Base-by-base conservation (phyloP, 2,329 filamentous ascomycete genomes). In the Colletotrichum chrysophilum region DNA sequence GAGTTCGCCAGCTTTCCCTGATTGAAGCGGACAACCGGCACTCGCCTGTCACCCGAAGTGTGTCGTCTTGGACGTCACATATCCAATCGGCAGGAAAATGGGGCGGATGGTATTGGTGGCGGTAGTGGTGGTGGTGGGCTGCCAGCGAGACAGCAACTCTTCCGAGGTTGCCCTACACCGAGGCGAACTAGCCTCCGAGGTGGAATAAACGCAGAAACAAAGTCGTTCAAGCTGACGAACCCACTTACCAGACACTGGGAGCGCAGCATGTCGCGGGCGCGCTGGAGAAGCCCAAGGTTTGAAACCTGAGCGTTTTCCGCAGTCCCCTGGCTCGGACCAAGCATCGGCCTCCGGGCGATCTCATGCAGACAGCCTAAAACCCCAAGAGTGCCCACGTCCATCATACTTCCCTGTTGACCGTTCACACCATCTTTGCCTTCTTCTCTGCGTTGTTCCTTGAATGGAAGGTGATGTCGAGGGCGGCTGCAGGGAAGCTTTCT, bases 271-370 rank as follows among this genome's bases (percentile, higher is more conserved):
- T 43, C 30, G 34, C 18, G 28, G 43, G 55, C 48, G 55, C 62
- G 64, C 56, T 34, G 56, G 36, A 38, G 28, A 34, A 58, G 38
- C 7, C 32, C 16, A 64, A 64, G 34, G 70, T 65, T 69, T 73
- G 64, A 73, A 73, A 75, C 70, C 34, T 58, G 43, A 48, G 62
- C 61, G 32, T 30, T 66, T 66, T 21, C 60, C 58, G 55, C 48
- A 65, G 66, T 48, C 24, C 34, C 56, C 56, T 75, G 28, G 61
- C 70, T 73, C 72, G 64, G 70, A 64, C 43, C 43, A 65, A 67
- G 70, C 73, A 58, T 60, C 73, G 43, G 64, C 64, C 64, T 38
- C 62, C 64, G 26, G n/a, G 70, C 62, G 73, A 65, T 58, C 62
- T 60, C 43, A 24, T 58, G 56, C 70, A 38, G 34, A 34, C 58